Evolutionary conservation across 495 filamentous ascomycete species (phyloP).

Genomic region (Rusavskia elegans): DNA sequence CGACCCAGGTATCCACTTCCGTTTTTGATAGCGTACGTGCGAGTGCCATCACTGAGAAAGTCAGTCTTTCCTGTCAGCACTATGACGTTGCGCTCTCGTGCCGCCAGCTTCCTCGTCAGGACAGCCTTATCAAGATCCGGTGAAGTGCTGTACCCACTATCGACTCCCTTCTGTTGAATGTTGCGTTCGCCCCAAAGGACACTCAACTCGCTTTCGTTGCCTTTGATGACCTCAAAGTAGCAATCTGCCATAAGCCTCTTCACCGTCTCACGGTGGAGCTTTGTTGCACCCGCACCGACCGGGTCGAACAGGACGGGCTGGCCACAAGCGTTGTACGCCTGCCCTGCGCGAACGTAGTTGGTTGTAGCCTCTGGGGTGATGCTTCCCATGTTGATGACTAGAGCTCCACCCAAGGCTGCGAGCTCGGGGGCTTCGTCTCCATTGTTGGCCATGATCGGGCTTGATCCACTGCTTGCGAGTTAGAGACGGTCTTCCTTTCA

Average conservation of each 20-base stretch:
- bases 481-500: slow-evolving; percentile 1
- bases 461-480: slow-evolving; percentile 43
- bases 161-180: slow-evolving; percentile 74
- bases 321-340: slow-evolving; percentile 60
- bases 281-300: slow-evolving; percentile 77
- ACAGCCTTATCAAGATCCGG: slow-evolving; percentile 35
- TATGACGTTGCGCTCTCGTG: slow-evolving; percentile 53
- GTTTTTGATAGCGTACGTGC: slow-evolving; percentile 52
- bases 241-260: slow-evolving; percentile 55
- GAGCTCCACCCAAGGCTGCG: slow-evolving; percentile 41
- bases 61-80: slow-evolving; percentile 74
- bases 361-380: slow-evolving; percentile 52
- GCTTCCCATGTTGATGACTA: slow-evolving; percentile 94
- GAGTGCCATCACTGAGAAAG: slow-evolving; percentile 58
- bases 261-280: slow-evolving; percentile 52
- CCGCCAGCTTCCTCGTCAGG: slow-evolving; percentile 49
- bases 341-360: slow-evolving; percentile 50
- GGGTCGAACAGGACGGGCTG: slow-evolving; percentile 78
- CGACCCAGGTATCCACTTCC: slow-evolving; percentile 62
- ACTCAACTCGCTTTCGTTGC: slow-evolving; percentile 81
- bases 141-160: slow-evolving; percentile 48
- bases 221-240: slow-evolving; percentile 81
- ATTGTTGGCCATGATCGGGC: slow-evolving; percentile 87
- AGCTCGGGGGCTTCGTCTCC: slow-evolving; percentile 72
- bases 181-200: slow-evolving; percentile 40